Evolutionary conservation across 2,329 filamentous ascomycete species (phyloP), one percentile per base, ranked within the genome.

Genomic region (Calonectria pseudoturangicola): DNA sequence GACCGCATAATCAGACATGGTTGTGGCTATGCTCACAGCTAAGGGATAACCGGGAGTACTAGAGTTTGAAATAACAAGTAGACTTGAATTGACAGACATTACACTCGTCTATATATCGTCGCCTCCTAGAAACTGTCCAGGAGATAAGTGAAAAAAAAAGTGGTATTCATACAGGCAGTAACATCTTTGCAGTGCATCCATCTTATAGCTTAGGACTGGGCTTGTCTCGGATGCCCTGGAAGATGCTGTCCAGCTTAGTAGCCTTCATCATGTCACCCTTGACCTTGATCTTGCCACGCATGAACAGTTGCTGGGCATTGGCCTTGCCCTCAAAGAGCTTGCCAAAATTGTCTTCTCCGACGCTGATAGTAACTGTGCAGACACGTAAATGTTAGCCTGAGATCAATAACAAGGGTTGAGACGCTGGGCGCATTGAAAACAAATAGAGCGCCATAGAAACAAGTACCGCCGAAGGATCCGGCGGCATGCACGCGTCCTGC

Each of bases 241-340:
- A 87, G 81, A 98, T 93, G 48, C 95, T 94, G 86, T 98, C 95
- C 86, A 98, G 92, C 92, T 97, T 98, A 73, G 96, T 98, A 45
- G 97, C 94, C 91, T 98, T 98, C 96, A 98, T 98, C 74, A 98
- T 92, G 84, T 98, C 95, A 75, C 97, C 97, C 92, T 95, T 97
- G 84, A 98, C 92, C 94, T 98, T 99, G 83, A 99, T 89, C 90
- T 98, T 98, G 81, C 97, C 97, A n/a, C 91, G 91, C 96, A 99
- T 98, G 88, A 98, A 98, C 76, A 99, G 88, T 79, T 93, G 92
- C 89, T 99, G 97, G 70, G 97, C 95, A 83, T 98, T 98, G 80
- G 94, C 95, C 88, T 97, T 95, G 83, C 97, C 97, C 45, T 89
- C 82, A 68, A 98, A 92, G 77, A 99, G 90, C 83, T 93, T 93